Percentiles rank a stretch among this genome's conserved stretches.
phyloP scores from a whole-genome alignment of 768 basidiomycete species.

The Rhizopogon vesiculosus region DNA sequence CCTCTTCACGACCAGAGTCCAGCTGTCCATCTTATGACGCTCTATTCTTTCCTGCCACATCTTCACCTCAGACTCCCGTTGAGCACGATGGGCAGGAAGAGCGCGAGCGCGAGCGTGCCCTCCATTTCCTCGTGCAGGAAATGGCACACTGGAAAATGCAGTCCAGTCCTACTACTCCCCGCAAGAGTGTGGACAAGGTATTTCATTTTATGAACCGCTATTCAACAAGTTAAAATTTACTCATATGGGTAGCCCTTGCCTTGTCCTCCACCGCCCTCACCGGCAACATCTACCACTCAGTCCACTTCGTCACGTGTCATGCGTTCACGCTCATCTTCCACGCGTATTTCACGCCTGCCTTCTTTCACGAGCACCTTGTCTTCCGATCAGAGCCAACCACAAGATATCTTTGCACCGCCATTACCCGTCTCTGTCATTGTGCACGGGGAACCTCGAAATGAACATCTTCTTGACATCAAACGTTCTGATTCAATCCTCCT shows the following conservation, averaged over 20 bases:
- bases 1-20: slow-evolving; percentile 12
- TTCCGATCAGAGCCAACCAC: slow-evolving; percentile 26
- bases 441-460: slow-evolving; percentile 23
- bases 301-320: slow-evolving; percentile 22
- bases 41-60: slow-evolving; percentile 26
- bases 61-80: not conserved
- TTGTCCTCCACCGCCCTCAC: slow-evolving; percentile 19
- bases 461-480: slow-evolving; percentile 13
- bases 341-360: slow-evolving; percentile 25
- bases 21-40: slow-evolving; percentile 27
- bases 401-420: slow-evolving; percentile 18
- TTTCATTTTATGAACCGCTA: not conserved
- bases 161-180: slow-evolving; percentile 4
- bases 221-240: not conserved
- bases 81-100: slow-evolving; percentile 17
- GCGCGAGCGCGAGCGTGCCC: slow-evolving; percentile 28
- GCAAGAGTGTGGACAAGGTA: slow-evolving; percentile 7
- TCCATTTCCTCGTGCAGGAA: slow-evolving; percentile 32
- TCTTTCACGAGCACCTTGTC: slow-evolving; percentile 30
- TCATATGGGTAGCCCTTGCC: slow-evolving; percentile 3
- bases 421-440: slow-evolving; percentile 26
- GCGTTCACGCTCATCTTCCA: slow-evolving; percentile 26
- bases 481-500: slow-evolving; percentile 3
- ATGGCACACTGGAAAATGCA: slow-evolving; percentile 25
- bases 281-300: slow-evolving; percentile 19